Evolutionary conservation across 345 rosid genomes (phyloP), one percentile per base, ranked within the genome.

Genomic region (Kernera saxatilis): DNA sequence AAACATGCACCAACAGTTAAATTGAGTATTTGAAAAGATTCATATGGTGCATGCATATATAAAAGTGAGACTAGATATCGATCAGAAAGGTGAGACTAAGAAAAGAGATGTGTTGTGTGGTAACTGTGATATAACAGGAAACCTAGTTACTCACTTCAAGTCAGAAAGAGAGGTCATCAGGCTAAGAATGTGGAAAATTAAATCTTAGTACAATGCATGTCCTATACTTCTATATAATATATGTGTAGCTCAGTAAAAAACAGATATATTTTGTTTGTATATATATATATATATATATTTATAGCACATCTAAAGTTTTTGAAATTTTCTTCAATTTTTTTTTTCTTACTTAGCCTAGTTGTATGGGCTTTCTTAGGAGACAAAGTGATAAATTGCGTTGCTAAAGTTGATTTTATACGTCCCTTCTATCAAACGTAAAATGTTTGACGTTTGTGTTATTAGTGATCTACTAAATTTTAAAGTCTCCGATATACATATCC

Each of bases 121-220:
- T 60, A 70, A 59, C 51, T 59, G 40, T 60, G 35, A 39, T 29
- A 49, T 19, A 61, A 61, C 35, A 61, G 9, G 9, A 30, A 23
- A 43, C 63, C 30, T 72, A 64, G 49, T 44, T 58, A 37, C 18
- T 37, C 30, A 30, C 11, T 53, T 58, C 54, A 49, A 48, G 32
- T 56, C 52, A 57, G 23, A 55, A 18, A 36, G 59, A 46, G 6
- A 73, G 7, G 44, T 45, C 68, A 71, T 27, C 59, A 65, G 35
- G 26, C n/a, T 10, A 45, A 46, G 19, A 36, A 33, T 35, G 9
- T 61, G 36, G 10, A 61, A 61, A 22, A 52, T 29, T 14, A 64
- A 23, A 72, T 33, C 49, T 53, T 25, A 33, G 63, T 72, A 41
- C 70, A 32, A 43, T 21, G 62, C 29, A 29, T 32, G 62, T 62